A percentile compares a stretch with the other conserved stretches of the same genome.
Evolutionary conservation across 2,329 filamentous ascomycete genomes (phyloP).

Genomic region (Nemania serpens): DNA sequence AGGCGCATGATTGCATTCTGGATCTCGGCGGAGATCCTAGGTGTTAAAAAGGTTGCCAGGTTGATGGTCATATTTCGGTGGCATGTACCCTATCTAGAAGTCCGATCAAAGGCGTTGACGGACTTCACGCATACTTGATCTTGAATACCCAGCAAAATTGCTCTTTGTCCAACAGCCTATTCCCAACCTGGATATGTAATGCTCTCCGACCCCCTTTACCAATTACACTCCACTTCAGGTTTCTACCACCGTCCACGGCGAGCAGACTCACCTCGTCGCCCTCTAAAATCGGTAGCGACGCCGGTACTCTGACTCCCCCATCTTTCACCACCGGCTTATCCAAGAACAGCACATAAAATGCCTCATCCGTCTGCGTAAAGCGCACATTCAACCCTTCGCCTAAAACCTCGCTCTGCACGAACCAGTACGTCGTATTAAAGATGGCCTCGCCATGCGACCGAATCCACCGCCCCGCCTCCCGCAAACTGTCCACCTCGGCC

Average conservation of each 20-base stretch:
- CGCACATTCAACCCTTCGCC: slow-evolving; percentile 43
- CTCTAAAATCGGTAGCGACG: slow-evolving; percentile 51
- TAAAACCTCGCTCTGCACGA: slow-evolving; percentile 36
- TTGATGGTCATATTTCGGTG: background rate
- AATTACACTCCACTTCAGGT: slow-evolving; percentile 33
- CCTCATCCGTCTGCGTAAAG: slow-evolving; percentile 57
- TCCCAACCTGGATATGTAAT: slow-evolving; percentile 28
- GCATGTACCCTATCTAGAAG: background rate
- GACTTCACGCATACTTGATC: slow-evolving; percentile 31
- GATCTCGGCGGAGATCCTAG: background rate
- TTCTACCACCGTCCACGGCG: slow-evolving; percentile 40
- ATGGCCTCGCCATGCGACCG: slow-evolving; percentile 57
- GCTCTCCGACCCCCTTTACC: slow-evolving; percentile 21
- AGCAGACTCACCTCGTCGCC: slow-evolving; percentile 54
- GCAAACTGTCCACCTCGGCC: slow-evolving; percentile 52
- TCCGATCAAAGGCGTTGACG: background rate
- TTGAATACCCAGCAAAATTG: slow-evolving; percentile 39
- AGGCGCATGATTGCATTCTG: background rate
- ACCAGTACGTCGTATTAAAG: slow-evolving; percentile 58
- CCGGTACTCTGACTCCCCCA: slow-evolving; percentile 46
- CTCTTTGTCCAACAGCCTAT: slow-evolving; percentile 33
- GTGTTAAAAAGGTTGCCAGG: background rate
- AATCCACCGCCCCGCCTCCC: slow-evolving; percentile 60
- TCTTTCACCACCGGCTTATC: slow-evolving; percentile 43
- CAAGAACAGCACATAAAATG: slow-evolving; percentile 57